These are phyloP conservation scores for Scalesia atractyloides DNA, from an alignment of 129 eudicot species.

Conservation along the genomic window DNA sequence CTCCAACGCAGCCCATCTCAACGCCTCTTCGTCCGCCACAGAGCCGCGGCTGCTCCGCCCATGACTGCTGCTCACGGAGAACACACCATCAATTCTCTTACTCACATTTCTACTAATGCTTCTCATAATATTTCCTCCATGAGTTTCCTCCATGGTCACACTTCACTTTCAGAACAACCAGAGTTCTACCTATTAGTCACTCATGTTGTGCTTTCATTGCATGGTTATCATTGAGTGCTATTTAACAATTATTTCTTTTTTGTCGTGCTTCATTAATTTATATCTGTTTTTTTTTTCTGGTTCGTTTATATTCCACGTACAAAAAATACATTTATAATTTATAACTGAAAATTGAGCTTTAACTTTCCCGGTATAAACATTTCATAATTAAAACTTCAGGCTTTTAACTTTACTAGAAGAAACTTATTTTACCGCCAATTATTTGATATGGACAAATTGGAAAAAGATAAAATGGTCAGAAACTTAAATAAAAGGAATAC, in stretches of 20 bases:
- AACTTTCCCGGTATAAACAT: background rate
- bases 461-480: too few relatives aligned
- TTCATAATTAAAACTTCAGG: too few relatives aligned
- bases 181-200: background rate
- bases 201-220: background rate
- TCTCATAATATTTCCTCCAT: conserved; percentile 12
- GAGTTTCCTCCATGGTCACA: conserved; percentile 21
- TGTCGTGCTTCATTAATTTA: background rate
- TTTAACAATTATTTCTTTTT: background rate
- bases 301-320: background rate
- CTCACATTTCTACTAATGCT: conserved; percentile 33
- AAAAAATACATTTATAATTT: background rate
- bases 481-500: too few relatives aligned
- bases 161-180: background rate
- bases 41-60: conserved; percentile 24
- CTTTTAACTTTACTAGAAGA: too few relatives aligned
- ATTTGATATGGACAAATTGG: too few relatives aligned
- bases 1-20: conserved; percentile 60
- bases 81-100: background rate
- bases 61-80: conserved; percentile 13
- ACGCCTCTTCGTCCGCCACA: conserved; percentile 50
- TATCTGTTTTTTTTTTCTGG: background rate
- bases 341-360: background rate
- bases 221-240: background rate
- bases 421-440: too few relatives aligned